A percentile compares a stretch with the other conserved stretches of the same genome.
Conservation (phyloP, 2,329 filamentous ascomycete genomes). For the Sclerotinia borealis region DNA sequence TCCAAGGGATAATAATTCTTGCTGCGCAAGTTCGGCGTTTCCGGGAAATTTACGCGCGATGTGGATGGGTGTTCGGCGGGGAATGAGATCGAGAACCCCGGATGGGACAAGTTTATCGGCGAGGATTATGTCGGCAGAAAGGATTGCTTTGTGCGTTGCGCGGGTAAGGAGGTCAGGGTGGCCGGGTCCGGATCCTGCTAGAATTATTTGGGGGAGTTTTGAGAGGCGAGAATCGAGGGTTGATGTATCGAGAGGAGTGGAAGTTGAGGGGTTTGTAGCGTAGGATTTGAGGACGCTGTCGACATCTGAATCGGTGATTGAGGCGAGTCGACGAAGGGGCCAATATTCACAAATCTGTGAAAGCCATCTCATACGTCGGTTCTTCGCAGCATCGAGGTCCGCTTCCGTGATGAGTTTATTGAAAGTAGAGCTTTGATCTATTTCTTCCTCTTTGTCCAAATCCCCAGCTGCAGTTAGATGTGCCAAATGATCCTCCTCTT, state of each 20-base stretch:
- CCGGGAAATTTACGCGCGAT: slow-evolving; percentile 98
- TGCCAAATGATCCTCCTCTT: slow-evolving; percentile 61
- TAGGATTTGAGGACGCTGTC: slow-evolving; percentile 72
- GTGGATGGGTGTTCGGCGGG: slow-evolving; percentile 78
- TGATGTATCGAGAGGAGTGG: slow-evolving; percentile 29
- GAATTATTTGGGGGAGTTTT: slow-evolving; percentile 64
- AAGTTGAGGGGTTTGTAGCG: slow-evolving; percentile 32
- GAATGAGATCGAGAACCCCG: slow-evolving; percentile 81
- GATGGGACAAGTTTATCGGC: slow-evolving; percentile 83
- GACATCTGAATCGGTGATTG: slow-evolving; percentile 74
- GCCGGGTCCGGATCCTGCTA: slow-evolving; percentile 88
- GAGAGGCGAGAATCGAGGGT: slow-evolving; percentile 25
- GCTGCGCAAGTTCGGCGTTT: slow-evolving; percentile 88
- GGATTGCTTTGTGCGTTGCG: slow-evolving; percentile 71
- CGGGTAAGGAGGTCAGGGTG: slow-evolving; percentile 87
- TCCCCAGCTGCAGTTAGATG: slow-evolving; percentile 29
- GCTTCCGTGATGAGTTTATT: slow-evolving; percentile 74
- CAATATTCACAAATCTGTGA: slow-evolving; percentile 98
- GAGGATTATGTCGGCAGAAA: slow-evolving; percentile 69
- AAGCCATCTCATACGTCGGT: slow-evolving; percentile 83
- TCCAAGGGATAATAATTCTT: slow-evolving; percentile 77
- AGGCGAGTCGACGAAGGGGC: slow-evolving; percentile 77
- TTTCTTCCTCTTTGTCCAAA: slow-evolving; percentile 43
- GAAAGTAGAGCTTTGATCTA: slow-evolving; percentile 73
- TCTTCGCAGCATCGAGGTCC: slow-evolving; percentile 68